Base-by-base conservation (phyloP, 345 rosid species). In the Eucalyptus microcorys region DNA sequence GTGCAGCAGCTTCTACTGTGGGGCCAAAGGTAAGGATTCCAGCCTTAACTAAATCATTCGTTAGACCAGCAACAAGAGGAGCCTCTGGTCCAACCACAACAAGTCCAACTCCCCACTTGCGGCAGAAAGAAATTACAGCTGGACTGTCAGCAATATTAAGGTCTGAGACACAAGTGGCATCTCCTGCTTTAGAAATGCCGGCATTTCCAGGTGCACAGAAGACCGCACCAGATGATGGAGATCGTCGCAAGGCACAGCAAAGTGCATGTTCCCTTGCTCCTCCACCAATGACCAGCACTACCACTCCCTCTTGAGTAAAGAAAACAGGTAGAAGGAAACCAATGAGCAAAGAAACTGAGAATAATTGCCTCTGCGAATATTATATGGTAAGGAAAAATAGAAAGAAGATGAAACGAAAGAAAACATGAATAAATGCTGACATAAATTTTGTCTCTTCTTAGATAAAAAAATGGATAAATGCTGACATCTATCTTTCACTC, bases 221-320 rank as follows among this genome's bases (percentile, higher is more conserved):
- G 66, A 97, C 97, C 55, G 95, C 89, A 71, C 92, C 94, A 83
- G 98, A 96, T 5, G 98, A 93, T 11, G 95, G 94, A 81, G 99
- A 96, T 64, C 95, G 96, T 87, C 92, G 91, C 94, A 97, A 89
- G 43, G 99, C 98, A 87, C 94, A 93, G 91, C 98, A 96, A 85
- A 97, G 97, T 1, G 99, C 96, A 89, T 97, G 98, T 85, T 97
- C 99, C 93, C 99, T 95, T 49, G 98, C 99, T 89, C 99, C 99
- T 91, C 97, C 98, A 89, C 99, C 99, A 85, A 97, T 95, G 86
- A 97, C 99, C 76, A 96, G 93, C 87, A 96, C 99, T 86, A 89
- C 92, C 88, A 94, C 95, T 89, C 94, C 92, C 91, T 94, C 96
- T 79, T 88, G 95, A 92, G 91, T 93, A 91, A 81, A 86, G 61